These are phyloP conservation scores for Naganishia sp. DNA, from an alignment of 1,284 basidiomycete species.

Conservation along the genomic window DNA sequence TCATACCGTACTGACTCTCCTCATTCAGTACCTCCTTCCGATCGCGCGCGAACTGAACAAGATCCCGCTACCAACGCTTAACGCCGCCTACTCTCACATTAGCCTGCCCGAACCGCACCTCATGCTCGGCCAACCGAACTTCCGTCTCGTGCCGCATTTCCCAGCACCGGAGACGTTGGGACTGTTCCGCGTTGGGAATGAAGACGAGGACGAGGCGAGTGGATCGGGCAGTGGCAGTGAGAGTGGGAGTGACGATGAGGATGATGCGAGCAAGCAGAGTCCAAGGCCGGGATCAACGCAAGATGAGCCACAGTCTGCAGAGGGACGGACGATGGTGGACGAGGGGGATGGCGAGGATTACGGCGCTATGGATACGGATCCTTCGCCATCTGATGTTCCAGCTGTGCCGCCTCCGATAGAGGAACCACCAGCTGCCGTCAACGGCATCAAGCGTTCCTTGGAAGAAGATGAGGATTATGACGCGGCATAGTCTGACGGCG, in stretches of 20 bases:
- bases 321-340: not conserved
- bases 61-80: constrained; percentile 81
- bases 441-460: constrained; percentile 7
- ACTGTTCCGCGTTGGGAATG: constrained; percentile 35
- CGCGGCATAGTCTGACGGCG: not conserved
- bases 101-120: constrained; percentile 79
- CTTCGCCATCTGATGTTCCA: not conserved
- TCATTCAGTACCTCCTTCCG: constrained; percentile 74
- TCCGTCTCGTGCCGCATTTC: constrained; percentile 86
- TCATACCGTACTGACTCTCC: not conserved
- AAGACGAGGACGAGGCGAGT: constrained; percentile 36
- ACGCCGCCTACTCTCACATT: constrained; percentile 87
- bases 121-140: constrained; percentile 86
- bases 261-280: constrained; percentile 40
- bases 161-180: constrained; percentile 60
- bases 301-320: constrained; percentile 32
- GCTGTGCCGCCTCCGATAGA: too few species aligned
- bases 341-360: not conserved
- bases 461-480: constrained; percentile 29
- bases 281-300: constrained; percentile 41
- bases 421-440: not conserved
- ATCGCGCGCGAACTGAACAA: constrained; percentile 89
- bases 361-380: not conserved
- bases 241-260: constrained; percentile 36
- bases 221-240: constrained; percentile 35